Percentiles rank a stretch among this genome's conserved stretches.
These are phyloP conservation scores for Isabelozyma rhagii DNA, from an alignment of 805 yeast species.

Conservation along the genomic window DNA sequence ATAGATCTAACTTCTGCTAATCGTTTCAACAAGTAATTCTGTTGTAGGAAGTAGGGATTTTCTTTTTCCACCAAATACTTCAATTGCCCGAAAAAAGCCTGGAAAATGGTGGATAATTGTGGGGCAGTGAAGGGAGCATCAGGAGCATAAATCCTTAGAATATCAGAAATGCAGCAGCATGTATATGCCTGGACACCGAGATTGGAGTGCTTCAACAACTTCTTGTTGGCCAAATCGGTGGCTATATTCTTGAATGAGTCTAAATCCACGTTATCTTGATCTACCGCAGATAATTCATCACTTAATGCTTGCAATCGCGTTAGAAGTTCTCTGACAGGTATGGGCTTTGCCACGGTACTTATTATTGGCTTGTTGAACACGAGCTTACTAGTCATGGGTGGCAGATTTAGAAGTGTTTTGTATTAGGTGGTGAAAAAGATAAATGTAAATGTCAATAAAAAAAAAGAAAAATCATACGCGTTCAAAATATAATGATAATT, in stretches of 20 bases:
- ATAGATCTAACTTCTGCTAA: constrained; percentile 74
- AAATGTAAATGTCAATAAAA: neutral
- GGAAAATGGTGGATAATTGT: constrained; percentile 64
- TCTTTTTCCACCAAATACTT: constrained; percentile 51
- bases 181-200: constrained; percentile 64
- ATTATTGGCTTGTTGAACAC: constrained; percentile 47
- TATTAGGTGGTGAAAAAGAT: neutral
- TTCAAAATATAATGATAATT: neutral
- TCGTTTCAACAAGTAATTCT: constrained; percentile 60
- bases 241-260: constrained; percentile 40
- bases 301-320: constrained; percentile 54
- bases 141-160: constrained; percentile 78
- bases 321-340: constrained; percentile 61
- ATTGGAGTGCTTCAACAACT: constrained; percentile 59
- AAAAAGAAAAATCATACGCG: neutral
- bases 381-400: constrained; percentile 1
- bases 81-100: constrained; percentile 62
- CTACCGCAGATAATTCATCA: constrained; percentile 59
- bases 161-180: constrained; percentile 73
- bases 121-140: constrained; percentile 79
- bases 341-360: constrained; percentile 54
- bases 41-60: constrained; percentile 60
- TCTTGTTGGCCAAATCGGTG: constrained; percentile 53
- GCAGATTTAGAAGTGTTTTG: neutral
- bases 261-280: constrained; percentile 57